These are phyloP conservation scores for Lactifluus subvellereus DNA, from an alignment of 768 basidiomycete species.

Conservation along the genomic window DNA sequence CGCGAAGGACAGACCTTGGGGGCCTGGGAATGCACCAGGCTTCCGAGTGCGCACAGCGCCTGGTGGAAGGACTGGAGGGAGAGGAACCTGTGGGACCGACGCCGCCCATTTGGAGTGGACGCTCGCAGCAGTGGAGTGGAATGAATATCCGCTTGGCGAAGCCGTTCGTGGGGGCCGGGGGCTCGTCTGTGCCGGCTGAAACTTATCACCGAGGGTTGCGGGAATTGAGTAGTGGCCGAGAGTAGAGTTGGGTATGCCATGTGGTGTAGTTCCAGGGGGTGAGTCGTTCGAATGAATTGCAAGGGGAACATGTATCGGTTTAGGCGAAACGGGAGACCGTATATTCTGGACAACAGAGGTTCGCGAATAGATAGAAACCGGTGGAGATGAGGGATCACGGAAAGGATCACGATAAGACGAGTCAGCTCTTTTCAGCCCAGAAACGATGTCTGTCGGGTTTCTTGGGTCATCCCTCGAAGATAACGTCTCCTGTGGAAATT, in stretches of 20 bases:
- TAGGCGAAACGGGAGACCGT: too few relatives aligned
- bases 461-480: background rate
- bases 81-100: background rate
- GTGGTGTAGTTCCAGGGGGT: background rate
- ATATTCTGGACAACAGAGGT: background rate
- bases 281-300: background rate
- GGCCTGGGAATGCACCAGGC: background rate
- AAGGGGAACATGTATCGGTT: too few relatives aligned
- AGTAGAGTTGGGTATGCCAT: background rate
- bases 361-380: background rate
- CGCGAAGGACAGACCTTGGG: background rate
- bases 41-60: background rate
- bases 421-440: background rate
- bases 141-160: background rate
- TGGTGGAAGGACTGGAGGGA: background rate
- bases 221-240: background rate
- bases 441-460: background rate
- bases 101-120: slow-evolving; percentile 12
- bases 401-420: background rate
- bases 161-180: background rate
- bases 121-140: slow-evolving; percentile 12
- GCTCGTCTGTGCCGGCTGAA: background rate
- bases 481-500: background rate
- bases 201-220: background rate
- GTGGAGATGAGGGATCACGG: background rate